phyloP scores from a whole-genome alignment of 2,329 filamentous ascomycete species.

The Fusarium chlamydosporum region DNA sequence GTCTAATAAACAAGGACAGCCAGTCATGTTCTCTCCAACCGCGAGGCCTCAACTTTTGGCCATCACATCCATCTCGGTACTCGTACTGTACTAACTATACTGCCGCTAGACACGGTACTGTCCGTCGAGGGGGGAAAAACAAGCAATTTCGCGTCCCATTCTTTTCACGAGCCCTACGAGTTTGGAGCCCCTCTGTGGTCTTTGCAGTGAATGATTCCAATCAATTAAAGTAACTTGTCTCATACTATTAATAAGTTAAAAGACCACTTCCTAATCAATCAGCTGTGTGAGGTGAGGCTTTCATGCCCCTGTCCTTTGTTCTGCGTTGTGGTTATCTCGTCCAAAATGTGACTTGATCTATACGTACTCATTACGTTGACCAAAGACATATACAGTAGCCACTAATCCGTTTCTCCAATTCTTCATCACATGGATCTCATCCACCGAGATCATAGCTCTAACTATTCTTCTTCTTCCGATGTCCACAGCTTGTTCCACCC shows the following conservation, averaged over 20 bases:
- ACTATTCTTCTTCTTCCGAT: slow-evolving; percentile 11
- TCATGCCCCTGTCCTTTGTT: slow-evolving; percentile 9
- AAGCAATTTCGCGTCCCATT: slow-evolving; percentile 41
- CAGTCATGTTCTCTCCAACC: slow-evolving; percentile 39
- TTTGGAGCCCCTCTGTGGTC: slow-evolving; percentile 16
- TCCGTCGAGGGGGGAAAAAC: slow-evolving; percentile 7
- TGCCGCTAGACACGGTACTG: not conserved
- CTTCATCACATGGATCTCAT: slow-evolving; percentile 13
- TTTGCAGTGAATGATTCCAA: slow-evolving; percentile 15
- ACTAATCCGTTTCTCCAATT: not conserved
- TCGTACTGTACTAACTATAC: not conserved
- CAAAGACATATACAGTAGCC: not conserved
- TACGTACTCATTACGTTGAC: slow-evolving; percentile 25
- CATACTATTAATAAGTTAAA: slow-evolving; percentile 19
- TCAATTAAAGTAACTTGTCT: slow-evolving; percentile 19
- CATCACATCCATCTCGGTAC: slow-evolving; percentile 13
- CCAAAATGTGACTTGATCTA: slow-evolving; percentile 21
- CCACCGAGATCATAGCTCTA: slow-evolving; percentile 7
- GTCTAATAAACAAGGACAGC: slow-evolving; percentile 44
- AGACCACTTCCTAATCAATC: slow-evolving; percentile 1
- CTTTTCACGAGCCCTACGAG: slow-evolving; percentile 11
- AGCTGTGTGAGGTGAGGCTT: slow-evolving; percentile 8
- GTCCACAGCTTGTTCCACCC: slow-evolving; percentile 41
- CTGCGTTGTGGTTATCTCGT: slow-evolving; percentile 3
- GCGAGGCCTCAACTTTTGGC: slow-evolving; percentile 9